Percentiles rank a stretch among this genome's conserved stretches.
Conservation (phyloP, 495 filamentous ascomycete genomes). For the Xylaria grammica region DNA sequence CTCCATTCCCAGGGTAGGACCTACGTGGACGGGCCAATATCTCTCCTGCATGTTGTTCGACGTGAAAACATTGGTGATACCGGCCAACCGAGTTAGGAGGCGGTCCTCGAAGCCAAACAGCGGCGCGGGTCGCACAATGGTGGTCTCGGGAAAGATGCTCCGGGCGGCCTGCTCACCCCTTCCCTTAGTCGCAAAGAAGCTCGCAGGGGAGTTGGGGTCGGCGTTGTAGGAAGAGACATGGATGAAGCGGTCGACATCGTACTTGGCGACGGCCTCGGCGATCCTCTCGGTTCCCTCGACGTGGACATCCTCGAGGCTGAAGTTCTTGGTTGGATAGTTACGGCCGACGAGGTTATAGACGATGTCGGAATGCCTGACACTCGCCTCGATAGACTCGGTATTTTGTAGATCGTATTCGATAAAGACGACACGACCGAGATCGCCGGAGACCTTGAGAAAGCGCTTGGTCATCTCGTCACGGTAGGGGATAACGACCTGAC, state of each 20-base stretch:
- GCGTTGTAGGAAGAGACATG: constrained; percentile 97
- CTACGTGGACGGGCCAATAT: constrained; percentile 89
- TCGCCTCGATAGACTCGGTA: constrained; percentile 94
- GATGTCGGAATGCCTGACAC: constrained; percentile 93
- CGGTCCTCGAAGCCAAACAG: constrained; percentile 95
- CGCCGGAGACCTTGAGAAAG: constrained; percentile 92
- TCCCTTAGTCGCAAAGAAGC: constrained; percentile 90
- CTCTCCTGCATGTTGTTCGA: constrained; percentile 91
- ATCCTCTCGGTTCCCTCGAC: constrained; percentile 95
- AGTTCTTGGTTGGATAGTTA: constrained; percentile 98
- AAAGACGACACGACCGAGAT: constrained; percentile 88
- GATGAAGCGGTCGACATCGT: constrained; percentile 96
- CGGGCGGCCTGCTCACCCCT: constrained; percentile 83
- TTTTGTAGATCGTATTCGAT: constrained; percentile 95
- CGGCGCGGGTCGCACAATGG: constrained; percentile 92
- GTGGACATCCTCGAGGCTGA: constrained; percentile 88
- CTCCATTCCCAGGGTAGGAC: constrained; percentile 36
- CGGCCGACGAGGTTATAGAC: constrained; percentile 96
- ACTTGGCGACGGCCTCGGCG: constrained; percentile 94
- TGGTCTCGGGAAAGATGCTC: constrained; percentile 95
- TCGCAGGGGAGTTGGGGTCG: constrained; percentile 75
- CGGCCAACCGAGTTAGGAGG: constrained; percentile 84
- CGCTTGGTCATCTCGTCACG: constrained; percentile 98
- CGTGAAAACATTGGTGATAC: constrained; percentile 78
- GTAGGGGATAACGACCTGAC: constrained; percentile 90